Conservation (phyloP, 805 yeast genomes). For the Teunomyces funiuensis region DNA sequence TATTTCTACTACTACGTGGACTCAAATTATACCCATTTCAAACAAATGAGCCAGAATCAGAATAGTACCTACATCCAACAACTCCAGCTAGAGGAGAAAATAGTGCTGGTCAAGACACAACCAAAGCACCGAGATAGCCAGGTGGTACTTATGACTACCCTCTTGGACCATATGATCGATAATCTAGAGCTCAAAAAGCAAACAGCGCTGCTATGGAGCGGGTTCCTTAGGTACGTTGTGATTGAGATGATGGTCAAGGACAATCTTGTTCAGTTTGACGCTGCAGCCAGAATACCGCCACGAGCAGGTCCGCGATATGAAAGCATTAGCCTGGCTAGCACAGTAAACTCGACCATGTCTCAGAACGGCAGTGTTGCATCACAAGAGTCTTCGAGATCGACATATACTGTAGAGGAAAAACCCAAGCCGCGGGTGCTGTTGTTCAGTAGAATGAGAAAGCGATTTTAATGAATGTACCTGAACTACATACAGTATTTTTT, state of each 20-base stretch:
- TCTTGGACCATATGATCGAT: background rate
- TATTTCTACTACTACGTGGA: constrained; percentile 23
- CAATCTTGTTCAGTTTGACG: background rate
- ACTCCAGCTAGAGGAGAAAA: constrained; percentile 1
- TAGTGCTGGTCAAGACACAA: background rate
- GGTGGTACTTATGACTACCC: background rate
- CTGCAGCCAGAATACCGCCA: background rate
- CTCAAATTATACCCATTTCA: constrained; percentile 11
- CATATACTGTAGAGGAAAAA: background rate
- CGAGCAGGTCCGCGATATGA: constrained; percentile 4
- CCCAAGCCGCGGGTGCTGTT: background rate
- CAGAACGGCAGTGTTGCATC: constrained; percentile 7
- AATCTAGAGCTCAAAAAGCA: background rate
- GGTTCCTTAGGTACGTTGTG: background rate
- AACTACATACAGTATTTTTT: too few species aligned
- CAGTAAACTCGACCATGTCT: constrained; percentile 7
- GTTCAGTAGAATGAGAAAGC: background rate
- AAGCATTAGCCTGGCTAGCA: constrained; percentile 8
- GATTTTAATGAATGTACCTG: too few species aligned
- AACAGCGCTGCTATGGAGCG: background rate
- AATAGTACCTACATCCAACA: background rate
- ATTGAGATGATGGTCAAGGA: constrained; percentile 1
- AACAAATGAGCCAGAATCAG: background rate
- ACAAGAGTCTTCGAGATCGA: background rate
- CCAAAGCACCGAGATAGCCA: background rate